phyloP scores from a whole-genome alignment of 106 monocot genomes.

The Dendrobium officinale region DNA sequence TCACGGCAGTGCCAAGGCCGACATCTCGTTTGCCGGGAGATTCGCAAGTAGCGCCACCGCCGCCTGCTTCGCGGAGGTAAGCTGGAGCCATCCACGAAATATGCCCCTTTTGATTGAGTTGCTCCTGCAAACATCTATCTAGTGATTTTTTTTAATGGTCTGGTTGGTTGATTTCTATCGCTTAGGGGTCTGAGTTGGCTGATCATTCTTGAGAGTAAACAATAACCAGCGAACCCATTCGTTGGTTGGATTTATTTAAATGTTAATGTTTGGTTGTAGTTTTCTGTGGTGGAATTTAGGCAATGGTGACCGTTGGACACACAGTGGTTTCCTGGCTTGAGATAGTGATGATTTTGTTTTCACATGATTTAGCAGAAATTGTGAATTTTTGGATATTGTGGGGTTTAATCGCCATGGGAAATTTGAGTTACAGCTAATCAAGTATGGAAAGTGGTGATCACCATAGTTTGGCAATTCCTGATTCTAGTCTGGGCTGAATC shows the following conservation, averaged over 20 bases:
- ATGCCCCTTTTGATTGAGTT: background rate
- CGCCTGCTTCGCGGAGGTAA: slow-evolving; percentile 27
- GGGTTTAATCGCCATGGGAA: background rate
- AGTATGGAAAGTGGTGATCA: background rate
- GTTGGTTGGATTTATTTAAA: background rate
- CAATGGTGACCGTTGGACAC: background rate
- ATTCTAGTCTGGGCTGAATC: background rate
- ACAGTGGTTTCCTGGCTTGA: background rate
- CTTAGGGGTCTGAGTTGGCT: background rate
- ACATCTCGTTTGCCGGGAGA: slow-evolving; percentile 22
- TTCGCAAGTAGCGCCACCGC: slow-evolving; percentile 27
- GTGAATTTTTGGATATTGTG: background rate
- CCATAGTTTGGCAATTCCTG: background rate
- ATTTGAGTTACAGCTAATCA: background rate
- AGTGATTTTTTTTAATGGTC: background rate
- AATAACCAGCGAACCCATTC: background rate
- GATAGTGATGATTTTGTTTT: background rate
- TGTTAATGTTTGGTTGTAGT: background rate
- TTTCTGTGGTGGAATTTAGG: background rate
- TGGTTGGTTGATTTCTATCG: background rate
- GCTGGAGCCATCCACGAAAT: background rate
- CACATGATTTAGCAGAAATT: background rate
- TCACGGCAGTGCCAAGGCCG: slow-evolving; percentile 12
- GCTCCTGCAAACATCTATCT: background rate
- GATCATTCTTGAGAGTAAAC: background rate